Evolutionary conservation across 306 rosid species (phyloP), one percentile per base, ranked within the genome.

Genomic region (Mimosa pudica): DNA sequence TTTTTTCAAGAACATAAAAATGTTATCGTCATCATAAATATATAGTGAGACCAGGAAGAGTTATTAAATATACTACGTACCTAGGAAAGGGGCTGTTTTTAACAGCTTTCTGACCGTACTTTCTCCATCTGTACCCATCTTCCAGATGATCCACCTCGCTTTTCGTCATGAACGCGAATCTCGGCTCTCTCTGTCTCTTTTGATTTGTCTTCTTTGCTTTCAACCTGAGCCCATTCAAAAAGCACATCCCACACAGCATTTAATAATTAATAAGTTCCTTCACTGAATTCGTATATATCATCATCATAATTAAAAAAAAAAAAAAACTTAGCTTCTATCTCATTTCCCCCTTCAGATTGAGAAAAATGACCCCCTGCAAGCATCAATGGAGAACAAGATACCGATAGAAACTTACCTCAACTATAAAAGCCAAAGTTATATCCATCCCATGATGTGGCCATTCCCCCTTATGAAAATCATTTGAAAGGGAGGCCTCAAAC

Each of bases 41-140:
- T 10, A 10, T 11, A 33, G n/a, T 11, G 16, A 32, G 13, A 62
- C 42, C 44, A 62, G 67, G 10, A 35, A 72, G 20, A 13, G 82
- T 24, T 24, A 24, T 24, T 24, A 24, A 0, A 24, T 24, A 1
- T 24, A 24, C 30, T 24, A 24, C 1, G 30, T 52, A 32, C 99
- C 99, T 91, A 20, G 99, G 99, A 70, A 89, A 90, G 78, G 97
- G 91, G 96, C 97, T 95, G 85, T 95, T 89, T 81, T 95, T 95
- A 5, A 93, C 99, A 35, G 98, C 97, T 79, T 95, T 95, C 82
- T 95, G 99, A 70, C 99, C 99, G 88, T 95, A 95, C 88, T 95
- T 95, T 82, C 98, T 93, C 99, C 99, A 95, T 88, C 99, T 89
- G 79, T 93, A 95, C 24, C 99, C 99, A 85, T 95, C 99, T 89